Evolutionary conservation across 768 basidiomycete genomes (phyloP), one percentile per base, ranked within the genome.

Genomic region (Lyophyllum semitale): DNA sequence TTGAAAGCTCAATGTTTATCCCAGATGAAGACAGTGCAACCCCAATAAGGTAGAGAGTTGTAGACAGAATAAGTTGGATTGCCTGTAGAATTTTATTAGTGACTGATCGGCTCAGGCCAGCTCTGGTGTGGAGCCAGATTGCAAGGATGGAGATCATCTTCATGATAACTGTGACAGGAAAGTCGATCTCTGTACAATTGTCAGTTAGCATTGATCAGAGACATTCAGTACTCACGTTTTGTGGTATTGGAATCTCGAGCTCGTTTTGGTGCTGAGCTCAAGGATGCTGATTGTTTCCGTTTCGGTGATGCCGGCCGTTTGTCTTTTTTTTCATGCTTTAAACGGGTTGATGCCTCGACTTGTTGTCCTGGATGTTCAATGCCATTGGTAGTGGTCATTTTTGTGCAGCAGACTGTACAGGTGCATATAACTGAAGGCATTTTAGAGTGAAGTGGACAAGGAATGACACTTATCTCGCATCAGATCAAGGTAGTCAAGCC

Each of bases 61-160:
- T 60, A 23, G 45, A 40, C 15, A 67, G 5, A 27, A 69, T 61
- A 26, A 67, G 49, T 6, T 58, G 51, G 15, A 66, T 22, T n/a
- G 59, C 59, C 51, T 63, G 56, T 23, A 68, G 44, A 25, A 63
- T 22, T 17, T 26, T 58, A 37, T 64, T 64, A 18, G 62, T 37
- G 25, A 51, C 50, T 12, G 45, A 26, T 8, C 61, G 57, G 53
- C 68, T 70, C 7, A 62, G 38, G 12, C 64, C 61, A 54, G 55
- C 60, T 44, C 38, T 44, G n/a, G 61, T 51, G 38, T 59, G 55
- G 4, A 70, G 60, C 68, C 68, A 68, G 33, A 55, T 54, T 26
- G 51, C 56, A 45, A 67, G 50, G 15, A 64, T 25, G n/a, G 54
- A 62, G 54, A 59, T 41, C 52, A 53, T 53, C 23, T 46, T 45